Evolutionary conservation across 2,329 filamentous ascomycete genomes (phyloP), one percentile per base, ranked within the genome.

Genomic region (Colletotrichum australisinense): DNA sequence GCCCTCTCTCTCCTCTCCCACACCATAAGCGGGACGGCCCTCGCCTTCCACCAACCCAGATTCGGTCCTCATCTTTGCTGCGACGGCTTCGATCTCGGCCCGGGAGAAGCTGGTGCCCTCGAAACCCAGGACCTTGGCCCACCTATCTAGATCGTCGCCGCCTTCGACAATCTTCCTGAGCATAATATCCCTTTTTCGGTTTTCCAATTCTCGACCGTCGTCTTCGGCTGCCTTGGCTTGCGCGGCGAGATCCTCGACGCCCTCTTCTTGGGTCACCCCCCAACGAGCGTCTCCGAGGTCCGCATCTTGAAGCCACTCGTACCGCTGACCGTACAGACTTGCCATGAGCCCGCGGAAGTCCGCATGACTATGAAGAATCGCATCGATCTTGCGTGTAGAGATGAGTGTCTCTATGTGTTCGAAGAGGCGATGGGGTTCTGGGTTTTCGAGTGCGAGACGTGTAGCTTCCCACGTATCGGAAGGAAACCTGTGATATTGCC

Each of bases 371-470:
- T 12, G 28, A 19, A 75, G 63, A 5, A 68, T 4, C 26, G 38
- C 46, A 62, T 75, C 73, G 14, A 75, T 30, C 30, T 52, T 52
- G n/a, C 63, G 69, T 5, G 63, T 63, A 2, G 46, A 32, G 24
- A 75, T 30, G 28, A 75, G 74, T 26, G 53, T 35, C 24, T 75
- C 74, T 0, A 75, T n/a, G 52, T 67, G 69, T 14, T 57, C 55
- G 52, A 75, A 75, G 30, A 75, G 63, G 24, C 24, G 30, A n/a
- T 63, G 60, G 32, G 74, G 63, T 5, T 73, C 35, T 6, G 24
- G 26, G 30, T 38, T 24, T 4, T 57, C 58, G 53, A 75, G 58
- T 19, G 71, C 28, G 22, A 55, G 32, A 24, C 52, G 52, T 5
- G 66, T 72, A 35, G 22, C 32, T 11, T 65, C 60, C 69, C 32